Percentiles rank a stretch among this genome's conserved stretches.
Evolutionary conservation across 352 stramenopile species (phyloP).

Genomic region (Aphanomyces euteiches): DNA sequence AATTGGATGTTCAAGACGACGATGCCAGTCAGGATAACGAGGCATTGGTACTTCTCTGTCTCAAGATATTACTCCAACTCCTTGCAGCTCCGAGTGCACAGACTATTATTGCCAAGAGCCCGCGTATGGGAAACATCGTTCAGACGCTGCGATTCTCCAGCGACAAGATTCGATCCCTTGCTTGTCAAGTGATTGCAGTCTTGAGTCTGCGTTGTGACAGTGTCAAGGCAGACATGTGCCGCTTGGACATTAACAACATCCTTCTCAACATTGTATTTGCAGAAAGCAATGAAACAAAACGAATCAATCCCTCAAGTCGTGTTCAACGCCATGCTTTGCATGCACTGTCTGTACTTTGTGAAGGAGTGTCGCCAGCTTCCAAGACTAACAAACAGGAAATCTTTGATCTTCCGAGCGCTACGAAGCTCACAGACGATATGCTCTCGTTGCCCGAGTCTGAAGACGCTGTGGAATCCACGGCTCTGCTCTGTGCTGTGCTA

Average conservation of each 20-base stretch:
- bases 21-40: neutral
- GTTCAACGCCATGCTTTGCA: constrained; percentile 37
- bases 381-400: constrained; percentile 56
- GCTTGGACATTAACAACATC: constrained; percentile 29
- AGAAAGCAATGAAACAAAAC: neutral
- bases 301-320: constrained; percentile 1
- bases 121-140: constrained; percentile 21
- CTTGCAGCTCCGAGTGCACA: constrained; percentile 9
- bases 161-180: constrained; percentile 20
- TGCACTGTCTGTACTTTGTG: constrained; percentile 48
- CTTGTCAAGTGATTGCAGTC: constrained; percentile 22
- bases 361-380: constrained; percentile 34
- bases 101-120: constrained; percentile 19
- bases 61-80: constrained; percentile 17
- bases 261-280: constrained; percentile 20
- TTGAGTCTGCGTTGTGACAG: constrained; percentile 11
- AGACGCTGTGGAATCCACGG: constrained; percentile 39
- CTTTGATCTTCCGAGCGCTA: constrained; percentile 36
- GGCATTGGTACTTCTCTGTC: constrained; percentile 10
- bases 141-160: constrained; percentile 12
- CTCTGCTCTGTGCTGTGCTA: constrained; percentile 47
- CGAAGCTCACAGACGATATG: constrained; percentile 41
- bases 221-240: constrained; percentile 25
- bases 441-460: constrained; percentile 39
- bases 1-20: neutral